Evolutionary conservation across 2,329 filamentous ascomycete genomes (phyloP).

Genomic region (Cytospora piceae): DNA sequence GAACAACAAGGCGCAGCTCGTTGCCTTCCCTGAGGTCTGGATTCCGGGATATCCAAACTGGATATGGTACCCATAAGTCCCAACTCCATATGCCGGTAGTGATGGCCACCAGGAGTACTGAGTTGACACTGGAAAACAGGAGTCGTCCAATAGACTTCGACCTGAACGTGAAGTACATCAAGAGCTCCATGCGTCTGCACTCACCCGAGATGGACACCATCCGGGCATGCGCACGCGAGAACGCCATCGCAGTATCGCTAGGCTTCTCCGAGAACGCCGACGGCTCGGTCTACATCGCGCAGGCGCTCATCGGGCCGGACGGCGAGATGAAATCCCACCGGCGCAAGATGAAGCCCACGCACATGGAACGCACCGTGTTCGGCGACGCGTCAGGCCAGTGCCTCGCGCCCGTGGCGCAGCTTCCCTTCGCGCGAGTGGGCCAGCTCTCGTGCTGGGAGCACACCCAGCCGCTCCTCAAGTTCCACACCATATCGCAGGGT

Average conservation of each 20-base stretch:
- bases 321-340: conserved; percentile 46
- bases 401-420: conserved; percentile 46
- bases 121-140: conserved; percentile 30
- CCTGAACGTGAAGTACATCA: conserved; percentile 40
- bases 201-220: conserved; percentile 50
- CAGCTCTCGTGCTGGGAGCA: conserved; percentile 56
- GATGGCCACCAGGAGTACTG: conserved; percentile 44
- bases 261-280: conserved; percentile 54
- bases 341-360: conserved; percentile 57
- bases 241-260: conserved; percentile 50
- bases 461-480: conserved; percentile 53
- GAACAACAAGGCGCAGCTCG: conserved; percentile 54
- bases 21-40: conserved; percentile 60
- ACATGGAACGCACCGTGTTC: conserved; percentile 56
- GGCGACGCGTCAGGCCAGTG: conserved; percentile 47
- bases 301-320: conserved; percentile 47
- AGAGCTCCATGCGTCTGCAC: conserved; percentile 46
- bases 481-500: conserved; percentile 47
- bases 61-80: conserved; percentile 42
- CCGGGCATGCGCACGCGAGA: conserved; percentile 45
- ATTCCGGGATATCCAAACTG: conserved; percentile 59
- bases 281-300: conserved; percentile 51
- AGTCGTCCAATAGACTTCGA: conserved; percentile 35
- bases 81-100: neutral
- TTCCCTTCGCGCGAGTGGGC: conserved; percentile 48